Evolutionary conservation across 2,329 filamentous ascomycete genomes (phyloP), one percentile per base, ranked within the genome.

Genomic region (Aspergillus alliaceus): DNA sequence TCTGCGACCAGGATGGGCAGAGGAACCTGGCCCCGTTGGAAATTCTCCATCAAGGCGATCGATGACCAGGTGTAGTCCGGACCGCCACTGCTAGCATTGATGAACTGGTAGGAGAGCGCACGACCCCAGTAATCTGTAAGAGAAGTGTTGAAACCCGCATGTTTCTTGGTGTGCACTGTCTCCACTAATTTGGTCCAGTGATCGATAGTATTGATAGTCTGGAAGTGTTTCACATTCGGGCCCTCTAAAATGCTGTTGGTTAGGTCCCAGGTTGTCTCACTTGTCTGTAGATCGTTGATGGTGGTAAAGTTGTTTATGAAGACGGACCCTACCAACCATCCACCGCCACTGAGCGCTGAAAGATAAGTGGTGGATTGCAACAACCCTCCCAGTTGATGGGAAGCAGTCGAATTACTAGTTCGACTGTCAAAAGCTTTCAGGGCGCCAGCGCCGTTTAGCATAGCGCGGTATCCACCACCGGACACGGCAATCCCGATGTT

Each of bases 311-410:
- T 96, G 71, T 88, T 87, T 66, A 86, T 80, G 58, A 85, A 93
- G n/a, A 96, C 79, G 52, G 89, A 91, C 20, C 90, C 90, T 9
- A 96, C 84, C 27, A 96, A 79, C 92, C 92, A 96, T 51, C 87
- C 86, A 58, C 91, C 92, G 37, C 92, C 92, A 15, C 90, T 95
- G 6, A 96, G 80, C 24, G 90, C 92, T 5, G 91, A 81, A 9
- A 96, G 72, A 71, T 96, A 96, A 0, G 91, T 96, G 0, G 90
- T 76, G 5, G 90, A 83, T 78, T 96, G 92, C 59, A 96, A 79
- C 63, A 96, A 76, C 11, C 92, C 92, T 57, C 91, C 90, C 32
- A 96, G 79, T 54, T 92, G 89, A 3, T 90, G 90, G 6, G 76
- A 69, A 3, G 69, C 75, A 0, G 85, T 88, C 1, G 86, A 79